Evolutionary conservation across 2,329 filamentous ascomycete species (phyloP), one percentile per base, ranked within the genome.

Genomic region (Fusarium brachygibbosum): DNA sequence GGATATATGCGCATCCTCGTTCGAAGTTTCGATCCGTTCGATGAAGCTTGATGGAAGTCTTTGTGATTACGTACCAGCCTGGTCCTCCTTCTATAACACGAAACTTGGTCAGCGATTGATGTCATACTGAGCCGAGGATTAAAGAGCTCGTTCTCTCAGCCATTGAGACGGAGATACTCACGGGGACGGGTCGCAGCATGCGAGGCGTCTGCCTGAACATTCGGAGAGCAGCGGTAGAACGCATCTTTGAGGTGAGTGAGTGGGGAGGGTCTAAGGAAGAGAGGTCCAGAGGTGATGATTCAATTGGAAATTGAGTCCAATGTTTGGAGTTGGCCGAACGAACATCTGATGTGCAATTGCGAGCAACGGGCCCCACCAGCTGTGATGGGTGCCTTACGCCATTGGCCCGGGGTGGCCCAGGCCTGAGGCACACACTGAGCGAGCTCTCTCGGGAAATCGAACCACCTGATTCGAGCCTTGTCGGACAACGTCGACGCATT

Each of bases 141-240:
- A 56, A 70, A 71, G 53, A 71, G 49, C 51, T 65, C 65, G 58
- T 69, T 70, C 63, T 66, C 70, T 41, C 65, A 49, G 50, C 67
- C 55, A 68, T 70, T 72, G 69, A 31, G 34, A 29, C 41, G 28
- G 17, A 49, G 34, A 42, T 52, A 80, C 80, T 84, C 85, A 95
- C 93, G 76, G 92, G 92, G 77, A 93, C 81, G 74, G 91, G 89
- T 79, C 84, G 84, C 86, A 91, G 87, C 87, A 90, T 86, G 82
- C 87, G 87, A 80, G 82, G 82, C 72, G 88, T 89, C 73, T 88
- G 87, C 81, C 85, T 88, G 80, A 90, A 87, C 87, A 91, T 90
- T 77, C 87, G 85, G 77, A 93, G 82, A 78, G 86, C 83, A 76
- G 85, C 84, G 77, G 90, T 89, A 78, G 90, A 83, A 80, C 86